Conservation (phyloP, 83 land plant species). For the Larix sibirica region DNA sequence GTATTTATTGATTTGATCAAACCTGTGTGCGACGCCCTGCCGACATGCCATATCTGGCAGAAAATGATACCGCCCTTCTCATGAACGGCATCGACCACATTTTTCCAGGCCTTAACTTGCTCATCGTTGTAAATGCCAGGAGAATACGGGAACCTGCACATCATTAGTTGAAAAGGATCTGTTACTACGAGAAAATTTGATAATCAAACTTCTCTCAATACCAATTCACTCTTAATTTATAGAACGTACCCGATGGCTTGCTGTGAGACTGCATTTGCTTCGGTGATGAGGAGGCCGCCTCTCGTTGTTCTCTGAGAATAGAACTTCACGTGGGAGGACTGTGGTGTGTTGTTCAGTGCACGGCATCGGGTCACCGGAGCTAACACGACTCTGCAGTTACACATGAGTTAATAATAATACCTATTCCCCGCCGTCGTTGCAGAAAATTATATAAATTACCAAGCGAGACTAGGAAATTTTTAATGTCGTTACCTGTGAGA, state of each 20-base stretch:
- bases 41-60: conserved; percentile 89
- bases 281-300: conserved; percentile 79
- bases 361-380: conserved; percentile 89
- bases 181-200: too few relatives aligned
- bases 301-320: conserved; percentile 62
- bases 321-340: conserved; percentile 45
- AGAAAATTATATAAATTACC: too few relatives aligned
- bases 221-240: not conserved
- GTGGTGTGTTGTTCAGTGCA: conserved; percentile 52
- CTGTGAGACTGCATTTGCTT: conserved; percentile 59
- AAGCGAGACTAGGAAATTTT: too few relatives aligned
- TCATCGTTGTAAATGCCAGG: conserved; percentile 75
- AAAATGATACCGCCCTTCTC: conserved; percentile 69
- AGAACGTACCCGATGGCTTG: conserved; percentile 56
- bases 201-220: too few relatives aligned
- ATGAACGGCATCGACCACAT: conserved; percentile 71
- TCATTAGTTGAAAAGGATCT: too few relatives aligned
- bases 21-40: conserved; percentile 79
- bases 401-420: too few relatives aligned
- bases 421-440: too few relatives aligned
- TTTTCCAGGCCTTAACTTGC: conserved; percentile 75
- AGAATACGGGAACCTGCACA: conserved; percentile 59
- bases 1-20: not conserved
- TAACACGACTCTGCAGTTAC: conserved; percentile 55
- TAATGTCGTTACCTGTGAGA: not conserved